Percentiles rank a stretch among this genome's conserved stretches.
These are phyloP conservation scores for Puccinia coronata DNA, from an alignment of 1,284 basidiomycete species.

Conservation along the genomic window DNA sequence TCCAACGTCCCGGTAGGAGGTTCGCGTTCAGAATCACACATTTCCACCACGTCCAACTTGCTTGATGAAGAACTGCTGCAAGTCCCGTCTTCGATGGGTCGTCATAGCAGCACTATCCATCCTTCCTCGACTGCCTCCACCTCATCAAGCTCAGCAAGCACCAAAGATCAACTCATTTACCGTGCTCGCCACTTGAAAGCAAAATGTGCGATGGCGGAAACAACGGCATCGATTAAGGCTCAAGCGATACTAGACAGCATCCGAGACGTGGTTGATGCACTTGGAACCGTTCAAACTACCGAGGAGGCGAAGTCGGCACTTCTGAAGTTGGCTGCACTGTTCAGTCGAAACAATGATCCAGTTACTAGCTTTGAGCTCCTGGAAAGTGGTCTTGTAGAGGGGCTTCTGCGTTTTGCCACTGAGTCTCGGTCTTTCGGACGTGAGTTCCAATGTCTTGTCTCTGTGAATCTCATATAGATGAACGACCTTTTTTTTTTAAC, in stretches of 20 bases:
- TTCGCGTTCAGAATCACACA: constrained; percentile 29
- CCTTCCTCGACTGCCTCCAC: constrained; percentile 17
- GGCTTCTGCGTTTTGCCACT: constrained; percentile 77
- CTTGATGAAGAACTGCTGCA: constrained; percentile 13
- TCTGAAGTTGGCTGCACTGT: constrained; percentile 73
- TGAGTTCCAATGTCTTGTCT: constrained; percentile 52
- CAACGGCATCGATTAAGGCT: constrained; percentile 58
- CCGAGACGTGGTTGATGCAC: constrained; percentile 65
- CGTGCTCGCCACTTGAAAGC: constrained; percentile 44
- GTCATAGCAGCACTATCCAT: constrained; percentile 28
- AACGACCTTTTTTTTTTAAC: background rate
- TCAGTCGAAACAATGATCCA: constrained; percentile 69
- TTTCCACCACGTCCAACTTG: constrained; percentile 9
- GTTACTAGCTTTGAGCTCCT: constrained; percentile 94
- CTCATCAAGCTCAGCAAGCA: constrained; percentile 27
- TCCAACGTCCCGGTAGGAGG: constrained; percentile 12
- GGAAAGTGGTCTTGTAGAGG: constrained; percentile 88
- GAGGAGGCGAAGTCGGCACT: constrained; percentile 69
- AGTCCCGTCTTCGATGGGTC: constrained; percentile 6
- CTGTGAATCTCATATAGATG: background rate
- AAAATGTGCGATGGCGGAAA: constrained; percentile 22
- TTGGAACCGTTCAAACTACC: constrained; percentile 68
- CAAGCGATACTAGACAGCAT: constrained; percentile 67
- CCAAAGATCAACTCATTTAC: constrained; percentile 50
- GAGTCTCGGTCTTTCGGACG: constrained; percentile 66